phyloP scores from a whole-genome alignment of 2,329 filamentous ascomycete species.

The Colletotrichum paranaense region DNA sequence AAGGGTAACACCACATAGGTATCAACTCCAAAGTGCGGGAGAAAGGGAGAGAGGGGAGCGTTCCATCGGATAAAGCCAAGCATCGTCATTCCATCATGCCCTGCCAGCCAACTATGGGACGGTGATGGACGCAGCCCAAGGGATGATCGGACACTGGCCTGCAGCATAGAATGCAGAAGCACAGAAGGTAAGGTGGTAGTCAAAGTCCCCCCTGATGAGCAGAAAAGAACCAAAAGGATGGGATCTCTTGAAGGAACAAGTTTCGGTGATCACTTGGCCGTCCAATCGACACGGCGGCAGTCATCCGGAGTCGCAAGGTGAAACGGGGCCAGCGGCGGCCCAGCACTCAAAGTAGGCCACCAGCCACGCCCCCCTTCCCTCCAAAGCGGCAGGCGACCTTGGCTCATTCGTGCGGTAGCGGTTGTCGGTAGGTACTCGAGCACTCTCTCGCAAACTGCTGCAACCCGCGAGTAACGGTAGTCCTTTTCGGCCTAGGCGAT shows the following conservation, averaged over 20 bases:
- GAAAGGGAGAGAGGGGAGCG: too few relatives aligned
- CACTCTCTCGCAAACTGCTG: neutral
- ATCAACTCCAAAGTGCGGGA: too few relatives aligned
- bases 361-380: neutral
- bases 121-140: slow-evolving; percentile 1
- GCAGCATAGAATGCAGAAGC: neutral
- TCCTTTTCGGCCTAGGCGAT: slow-evolving; percentile 12
- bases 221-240: neutral
- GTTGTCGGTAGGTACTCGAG: neutral
- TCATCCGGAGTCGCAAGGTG: slow-evolving; percentile 31
- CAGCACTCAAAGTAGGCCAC: neutral
- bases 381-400: neutral
- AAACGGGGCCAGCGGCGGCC: slow-evolving; percentile 19
- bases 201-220: neutral
- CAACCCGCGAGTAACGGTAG: neutral
- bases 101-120: neutral
- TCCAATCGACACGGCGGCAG: slow-evolving; percentile 23
- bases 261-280: slow-evolving; percentile 29
- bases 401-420: neutral
- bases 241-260: slow-evolving; percentile 11
- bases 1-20: neutral
- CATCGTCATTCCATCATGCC: too few relatives aligned
- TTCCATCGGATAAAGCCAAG: too few relatives aligned
- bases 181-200: neutral
- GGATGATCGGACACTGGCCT: neutral